A percentile compares a stretch with the other conserved stretches of the same genome.
Evolutionary conservation across 345 rosid species (phyloP).

Genomic region (Rhodomyrtus tomentosa): DNA sequence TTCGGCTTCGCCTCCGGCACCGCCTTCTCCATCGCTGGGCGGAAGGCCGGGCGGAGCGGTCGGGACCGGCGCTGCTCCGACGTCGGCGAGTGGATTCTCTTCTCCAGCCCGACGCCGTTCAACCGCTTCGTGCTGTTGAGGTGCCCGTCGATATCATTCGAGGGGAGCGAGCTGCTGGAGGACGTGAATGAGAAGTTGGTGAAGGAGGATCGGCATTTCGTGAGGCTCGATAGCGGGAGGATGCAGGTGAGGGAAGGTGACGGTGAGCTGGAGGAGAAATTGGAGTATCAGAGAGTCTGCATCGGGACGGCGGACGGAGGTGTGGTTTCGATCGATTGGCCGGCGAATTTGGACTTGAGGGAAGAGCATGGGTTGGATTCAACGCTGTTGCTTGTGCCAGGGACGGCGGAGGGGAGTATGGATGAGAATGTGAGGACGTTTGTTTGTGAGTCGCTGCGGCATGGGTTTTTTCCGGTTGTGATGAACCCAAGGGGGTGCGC

Average conservation of each 20-base stretch:
- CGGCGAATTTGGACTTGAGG: conserved; percentile 55
- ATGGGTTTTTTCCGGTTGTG: conserved; percentile 76
- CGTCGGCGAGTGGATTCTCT: conserved; percentile 71
- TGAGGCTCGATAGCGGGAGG: conserved; percentile 50
- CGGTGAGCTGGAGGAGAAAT: conserved; percentile 12
- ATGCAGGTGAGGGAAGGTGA: conserved; percentile 14
- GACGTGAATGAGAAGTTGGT: conserved; percentile 57
- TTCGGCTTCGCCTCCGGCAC: conserved; percentile 59
- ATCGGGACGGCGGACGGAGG: conserved; percentile 66
- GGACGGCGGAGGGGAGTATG: conserved; percentile 74
- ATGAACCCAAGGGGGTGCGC: conserved; percentile 99
- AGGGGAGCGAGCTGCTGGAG: conserved; percentile 33
- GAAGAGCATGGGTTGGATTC: conserved; percentile 82
- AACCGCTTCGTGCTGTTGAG: conserved; percentile 79
- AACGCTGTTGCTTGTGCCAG: conserved; percentile 70
- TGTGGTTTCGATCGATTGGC: conserved; percentile 83
- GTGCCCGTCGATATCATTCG: conserved; percentile 62
- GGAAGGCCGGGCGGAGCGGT: not conserved
- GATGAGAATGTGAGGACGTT: conserved; percentile 38
- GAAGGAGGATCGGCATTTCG: conserved; percentile 73
- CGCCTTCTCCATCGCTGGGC: conserved; percentile 20
- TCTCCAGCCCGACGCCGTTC: conserved; percentile 81
- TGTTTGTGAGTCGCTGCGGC: conserved; percentile 46
- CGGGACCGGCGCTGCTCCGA: conserved; percentile 1
- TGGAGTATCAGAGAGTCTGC: conserved; percentile 75